A percentile compares a stretch with the other conserved stretches of the same genome.
phyloP scores from a whole-genome alignment of 1,284 basidiomycete genomes.

The Neonothopanus nambi region DNA sequence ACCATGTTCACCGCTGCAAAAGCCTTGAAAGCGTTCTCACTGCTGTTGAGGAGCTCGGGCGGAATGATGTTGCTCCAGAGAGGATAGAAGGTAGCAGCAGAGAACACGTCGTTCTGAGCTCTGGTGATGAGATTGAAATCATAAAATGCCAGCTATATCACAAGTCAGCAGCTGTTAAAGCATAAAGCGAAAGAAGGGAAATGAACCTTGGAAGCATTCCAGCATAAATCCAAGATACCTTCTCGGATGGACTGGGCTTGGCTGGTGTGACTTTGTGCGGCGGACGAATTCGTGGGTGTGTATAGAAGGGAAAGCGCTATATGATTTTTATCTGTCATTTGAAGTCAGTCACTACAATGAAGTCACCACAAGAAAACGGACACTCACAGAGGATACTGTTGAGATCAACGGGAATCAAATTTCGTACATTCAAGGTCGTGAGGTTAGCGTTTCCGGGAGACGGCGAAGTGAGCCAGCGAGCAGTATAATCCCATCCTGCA shows the following conservation, averaged over 20 bases:
- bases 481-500: constrained; percentile 47
- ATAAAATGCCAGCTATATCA: constrained; percentile 71
- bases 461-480: constrained; percentile 43
- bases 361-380: background rate
- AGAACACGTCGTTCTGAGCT: constrained; percentile 63
- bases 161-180: background rate
- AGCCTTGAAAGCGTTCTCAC: constrained; percentile 65
- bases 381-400: constrained; percentile 83
- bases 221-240: constrained; percentile 84
- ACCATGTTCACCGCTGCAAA: constrained; percentile 78
- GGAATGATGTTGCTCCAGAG: constrained; percentile 88
- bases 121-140: constrained; percentile 79
- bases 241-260: constrained; percentile 59
- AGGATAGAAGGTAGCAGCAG: constrained; percentile 79
- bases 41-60: constrained; percentile 57
- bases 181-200: background rate
- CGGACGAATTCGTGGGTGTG: constrained; percentile 41
- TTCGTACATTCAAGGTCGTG: constrained; percentile 70
- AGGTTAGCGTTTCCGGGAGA: constrained; percentile 43
- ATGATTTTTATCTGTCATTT: constrained; percentile 59
- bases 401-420: constrained; percentile 75
- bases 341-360: background rate
- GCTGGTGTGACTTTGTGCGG: constrained; percentile 54
- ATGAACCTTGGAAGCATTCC: constrained; percentile 67
- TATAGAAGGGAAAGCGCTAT: constrained; percentile 68